Evolutionary conservation across 2,329 filamentous ascomycete species (phyloP).

Genomic region (Amauroascus niger): DNA sequence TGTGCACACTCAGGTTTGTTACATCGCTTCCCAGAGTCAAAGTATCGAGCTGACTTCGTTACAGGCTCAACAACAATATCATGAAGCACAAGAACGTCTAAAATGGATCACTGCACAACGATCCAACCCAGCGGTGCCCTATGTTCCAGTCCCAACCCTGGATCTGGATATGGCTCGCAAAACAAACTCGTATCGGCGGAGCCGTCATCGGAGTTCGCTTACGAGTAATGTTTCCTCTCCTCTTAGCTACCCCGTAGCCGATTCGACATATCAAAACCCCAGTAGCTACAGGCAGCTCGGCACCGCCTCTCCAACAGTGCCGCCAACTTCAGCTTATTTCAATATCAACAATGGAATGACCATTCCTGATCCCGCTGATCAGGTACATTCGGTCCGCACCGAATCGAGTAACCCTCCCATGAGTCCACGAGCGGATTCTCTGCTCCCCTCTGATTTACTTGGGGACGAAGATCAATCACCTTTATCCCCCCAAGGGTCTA

Average conservation of each 20-base stretch:
- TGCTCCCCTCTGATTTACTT: slow-evolving; percentile 53
- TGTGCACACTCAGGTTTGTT: slow-evolving; percentile 31
- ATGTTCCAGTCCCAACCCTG: slow-evolving; percentile 32
- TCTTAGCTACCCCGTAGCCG: slow-evolving; percentile 33
- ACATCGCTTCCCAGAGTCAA: background rate
- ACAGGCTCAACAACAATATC: slow-evolving; percentile 36
- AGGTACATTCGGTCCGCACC: slow-evolving; percentile 34
- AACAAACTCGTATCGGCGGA: slow-evolving; percentile 35
- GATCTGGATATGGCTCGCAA: slow-evolving; percentile 36
- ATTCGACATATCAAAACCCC: slow-evolving; percentile 32
- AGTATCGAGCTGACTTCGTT: slow-evolving; percentile 7
- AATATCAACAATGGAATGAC: slow-evolving; percentile 56
- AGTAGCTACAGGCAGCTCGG: slow-evolving; percentile 42
- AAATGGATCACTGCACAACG: slow-evolving; percentile 37
- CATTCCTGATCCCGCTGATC: slow-evolving; percentile 37
- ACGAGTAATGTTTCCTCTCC: slow-evolving; percentile 41
- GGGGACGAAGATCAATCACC: slow-evolving; percentile 42
- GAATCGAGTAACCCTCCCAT: slow-evolving; percentile 52
- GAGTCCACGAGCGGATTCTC: slow-evolving; percentile 53
- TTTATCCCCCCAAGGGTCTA: slow-evolving; percentile 4
- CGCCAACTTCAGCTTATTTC: slow-evolving; percentile 46
- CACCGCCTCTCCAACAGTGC: slow-evolving; percentile 45
- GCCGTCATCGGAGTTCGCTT: slow-evolving; percentile 38
- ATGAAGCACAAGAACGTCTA: slow-evolving; percentile 38
- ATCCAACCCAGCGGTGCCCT: slow-evolving; percentile 29